Percentiles rank a stretch among this genome's conserved stretches.
Conservation (phyloP, 768 basidiomycete genomes). For the Chalciporus pseudorubinellus region DNA sequence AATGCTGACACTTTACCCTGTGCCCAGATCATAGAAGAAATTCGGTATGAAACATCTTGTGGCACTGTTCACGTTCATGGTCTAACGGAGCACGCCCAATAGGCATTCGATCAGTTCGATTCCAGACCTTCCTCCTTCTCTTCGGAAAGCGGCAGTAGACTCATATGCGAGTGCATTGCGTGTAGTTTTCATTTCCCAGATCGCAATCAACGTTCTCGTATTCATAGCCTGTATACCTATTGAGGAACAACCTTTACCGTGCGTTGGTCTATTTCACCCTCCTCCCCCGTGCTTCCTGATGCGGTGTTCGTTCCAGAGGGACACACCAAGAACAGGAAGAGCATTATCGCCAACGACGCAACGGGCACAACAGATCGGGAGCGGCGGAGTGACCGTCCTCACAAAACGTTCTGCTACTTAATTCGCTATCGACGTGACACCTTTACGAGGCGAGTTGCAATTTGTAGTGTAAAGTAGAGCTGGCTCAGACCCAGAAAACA, state of each 20-base stretch:
- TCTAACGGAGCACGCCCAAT: conserved; percentile 13
- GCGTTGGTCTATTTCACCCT: not conserved
- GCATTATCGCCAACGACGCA: conserved; percentile 46
- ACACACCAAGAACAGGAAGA: conserved; percentile 62
- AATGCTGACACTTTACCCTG: conserved; percentile 20
- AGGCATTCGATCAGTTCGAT: conserved; percentile 76
- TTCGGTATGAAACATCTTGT: conserved; percentile 44
- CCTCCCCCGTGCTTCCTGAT: not conserved
- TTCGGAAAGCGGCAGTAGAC: conserved; percentile 61
- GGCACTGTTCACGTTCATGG: conserved; percentile 14
- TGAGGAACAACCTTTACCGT: conserved; percentile 66
- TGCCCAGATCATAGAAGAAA: conserved; percentile 66
- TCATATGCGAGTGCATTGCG: conserved; percentile 80
- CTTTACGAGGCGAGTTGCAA: conserved; percentile 18
- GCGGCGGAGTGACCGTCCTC: conserved; percentile 13
- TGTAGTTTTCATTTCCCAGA: conserved; percentile 80
- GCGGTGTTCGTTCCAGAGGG: conserved; percentile 41
- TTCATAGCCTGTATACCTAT: conserved; percentile 73
- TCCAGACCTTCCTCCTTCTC: conserved; percentile 52
- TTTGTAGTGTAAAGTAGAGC: conserved; percentile 30
- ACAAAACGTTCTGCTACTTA: conserved; percentile 8
- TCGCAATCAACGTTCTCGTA: conserved; percentile 60
- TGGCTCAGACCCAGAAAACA: conserved; percentile 22
- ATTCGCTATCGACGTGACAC: conserved; percentile 15
- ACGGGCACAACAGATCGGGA: conserved; percentile 14